Evolutionary conservation across 73 alveolate genomes (phyloP).

Genomic region (Blepharisma japonicum): DNA sequence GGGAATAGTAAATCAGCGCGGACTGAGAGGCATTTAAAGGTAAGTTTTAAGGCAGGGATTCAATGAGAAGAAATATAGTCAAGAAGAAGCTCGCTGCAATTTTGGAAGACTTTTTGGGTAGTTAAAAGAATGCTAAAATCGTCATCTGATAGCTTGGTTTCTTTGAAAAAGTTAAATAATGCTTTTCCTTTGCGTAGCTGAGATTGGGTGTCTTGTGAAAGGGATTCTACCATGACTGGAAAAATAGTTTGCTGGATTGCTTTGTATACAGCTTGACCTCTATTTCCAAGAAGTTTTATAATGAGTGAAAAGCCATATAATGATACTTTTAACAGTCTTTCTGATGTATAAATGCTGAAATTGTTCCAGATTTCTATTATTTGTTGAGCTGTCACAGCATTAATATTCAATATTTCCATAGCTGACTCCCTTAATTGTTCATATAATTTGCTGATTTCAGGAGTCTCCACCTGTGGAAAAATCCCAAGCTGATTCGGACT

Average conservation of each 20-base stretch:
- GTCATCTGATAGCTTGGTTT: slow-evolving; percentile 38
- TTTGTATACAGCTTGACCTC: background rate
- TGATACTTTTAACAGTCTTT: background rate
- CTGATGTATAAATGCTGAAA: background rate
- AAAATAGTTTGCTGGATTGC: background rate
- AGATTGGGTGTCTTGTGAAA: slow-evolving; percentile 32
- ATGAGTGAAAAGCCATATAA: background rate
- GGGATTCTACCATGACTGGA: slow-evolving; percentile 43
- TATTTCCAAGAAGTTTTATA: background rate
- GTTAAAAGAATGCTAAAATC: slow-evolving; percentile 41
- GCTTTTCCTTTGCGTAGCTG: slow-evolving; percentile 41
- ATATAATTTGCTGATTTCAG: background rate
- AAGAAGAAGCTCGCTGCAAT: slow-evolving; percentile 34
- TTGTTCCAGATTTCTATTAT: slow-evolving; percentile 1
- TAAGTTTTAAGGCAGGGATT: slow-evolving; percentile 1
- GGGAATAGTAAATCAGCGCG: slow-evolving; percentile 29
- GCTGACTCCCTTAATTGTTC: background rate
- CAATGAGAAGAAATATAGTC: slow-evolving; percentile 38
- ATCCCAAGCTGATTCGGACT: slow-evolving; percentile 1
- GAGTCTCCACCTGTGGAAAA: background rate
- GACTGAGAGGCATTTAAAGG: slow-evolving; percentile 28
- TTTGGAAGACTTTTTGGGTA: slow-evolving; percentile 34
- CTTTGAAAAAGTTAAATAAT: slow-evolving; percentile 43
- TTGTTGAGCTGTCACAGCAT: background rate
- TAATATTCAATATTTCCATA: background rate